Evolutionary conservation across 495 filamentous ascomycete species (phyloP), one percentile per base, ranked within the genome.

Genomic region (Podospora sp.): DNA sequence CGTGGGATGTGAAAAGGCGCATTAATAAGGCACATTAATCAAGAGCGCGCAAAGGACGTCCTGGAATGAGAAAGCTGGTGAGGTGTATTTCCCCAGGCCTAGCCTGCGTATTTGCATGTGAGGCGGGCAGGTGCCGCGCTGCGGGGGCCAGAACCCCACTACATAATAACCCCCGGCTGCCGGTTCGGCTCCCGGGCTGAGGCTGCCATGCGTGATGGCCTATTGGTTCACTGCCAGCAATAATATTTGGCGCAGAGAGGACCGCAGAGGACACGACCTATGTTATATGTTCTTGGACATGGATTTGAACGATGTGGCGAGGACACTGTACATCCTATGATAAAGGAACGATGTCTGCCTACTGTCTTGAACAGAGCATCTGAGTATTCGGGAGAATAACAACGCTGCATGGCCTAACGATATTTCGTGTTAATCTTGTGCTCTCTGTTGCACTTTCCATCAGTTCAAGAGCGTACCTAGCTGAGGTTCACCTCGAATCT

Each of bases 1-100:
- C 64, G 64, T 66, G 64, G 64, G 64, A 55, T 66, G 64, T 66
- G 64, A 60, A 53, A 33, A 60, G 22, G 56, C 36, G 40, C 22
- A 60, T 66, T 60, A 60, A 59, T 60, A 60, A 60, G 35, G 55
- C 18, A 33, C 56, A 59, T 66, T 65, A 66, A 59, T 66, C 57
- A 66, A 33, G 36, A 29, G 25, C 27, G 50, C n/a, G 36, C 29
- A 33, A 64, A 40, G 9, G 25, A 14, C n/a, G 21, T 14, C 35
- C 36, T 8, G 49, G 16, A 26, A 51, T 53, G 40, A 53, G 20
- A 55, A 50, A 60, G 57, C 27, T 66, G 55, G 56, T 21, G 64
- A 60, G 64, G 49, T 56, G 56, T 60, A 56, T 51, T 56, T 60
- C 40, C 11, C 21, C 21, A 36, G 35, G 62, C 1, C 20, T 27